These are phyloP conservation scores for Bifiguratus adelaidae DNA, from an alignment of 192 early-diverging fungal species.

Conservation along the genomic window DNA sequence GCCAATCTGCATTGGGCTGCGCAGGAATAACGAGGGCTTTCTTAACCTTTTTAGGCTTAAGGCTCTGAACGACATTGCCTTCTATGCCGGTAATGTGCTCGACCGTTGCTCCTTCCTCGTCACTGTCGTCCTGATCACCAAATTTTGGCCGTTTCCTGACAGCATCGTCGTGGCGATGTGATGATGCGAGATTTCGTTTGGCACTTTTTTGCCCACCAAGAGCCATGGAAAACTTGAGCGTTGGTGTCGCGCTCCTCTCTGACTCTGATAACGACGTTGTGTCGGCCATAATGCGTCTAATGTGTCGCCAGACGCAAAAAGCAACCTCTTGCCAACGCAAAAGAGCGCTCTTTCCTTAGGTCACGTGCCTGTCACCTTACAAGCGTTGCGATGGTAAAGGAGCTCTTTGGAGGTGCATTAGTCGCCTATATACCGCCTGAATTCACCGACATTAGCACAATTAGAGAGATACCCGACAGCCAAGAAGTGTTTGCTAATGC, in stretches of 20 bases:
- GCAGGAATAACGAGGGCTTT: slow-evolving; percentile 29
- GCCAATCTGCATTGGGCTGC: slow-evolving; percentile 27
- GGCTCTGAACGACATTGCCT: slow-evolving; percentile 31
- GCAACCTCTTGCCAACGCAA: no score
- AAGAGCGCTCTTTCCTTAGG: no score
- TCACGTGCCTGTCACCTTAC: no score
- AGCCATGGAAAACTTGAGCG: no score
- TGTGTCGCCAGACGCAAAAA: no score
- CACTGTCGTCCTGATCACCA: slow-evolving; percentile 24
- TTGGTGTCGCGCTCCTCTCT: no score
- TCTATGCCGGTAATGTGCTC: slow-evolving; percentile 34
- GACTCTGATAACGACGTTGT: no score
- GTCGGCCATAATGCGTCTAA: no score
- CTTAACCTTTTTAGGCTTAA: slow-evolving; percentile 15
- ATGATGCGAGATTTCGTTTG: no score
- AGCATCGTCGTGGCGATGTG: no score
- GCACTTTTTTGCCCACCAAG: no score
- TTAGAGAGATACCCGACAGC: slow-evolving; percentile 61
- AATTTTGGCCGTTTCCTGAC: slow-evolving; percentile 11
- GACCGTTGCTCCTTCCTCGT: slow-evolving; percentile 11
- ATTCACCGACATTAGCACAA: slow-evolving; percentile 48
- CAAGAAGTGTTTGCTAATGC: slow-evolving; percentile 84
- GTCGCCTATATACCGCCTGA: slow-evolving; percentile 38
- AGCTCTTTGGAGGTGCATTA: slow-evolving; percentile 68
- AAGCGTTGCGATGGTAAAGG: no score